Percentiles rank a stretch among this genome's conserved stretches.
Conservation (phyloP, 805 yeast species). For the Metschnikowia kofuensis region DNA sequence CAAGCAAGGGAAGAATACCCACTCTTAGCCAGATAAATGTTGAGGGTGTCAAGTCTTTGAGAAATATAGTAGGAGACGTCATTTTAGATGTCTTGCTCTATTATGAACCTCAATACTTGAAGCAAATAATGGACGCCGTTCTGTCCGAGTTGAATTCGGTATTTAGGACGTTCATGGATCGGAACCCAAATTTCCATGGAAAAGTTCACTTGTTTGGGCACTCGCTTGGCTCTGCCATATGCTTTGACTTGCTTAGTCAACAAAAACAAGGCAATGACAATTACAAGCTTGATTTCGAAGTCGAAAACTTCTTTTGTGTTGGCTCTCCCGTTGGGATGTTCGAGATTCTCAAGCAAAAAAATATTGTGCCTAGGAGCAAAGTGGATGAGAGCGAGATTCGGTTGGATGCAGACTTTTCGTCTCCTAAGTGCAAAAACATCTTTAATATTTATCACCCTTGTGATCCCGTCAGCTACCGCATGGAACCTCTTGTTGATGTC, state of each 20-base stretch:
- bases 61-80: conserved; percentile 83
- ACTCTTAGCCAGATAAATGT: conserved; percentile 69
- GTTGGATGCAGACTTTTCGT: conserved; percentile 20
- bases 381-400: conserved; percentile 13
- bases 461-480: conserved; percentile 86
- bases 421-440: conserved; percentile 61
- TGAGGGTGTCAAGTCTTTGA: conserved; percentile 70
- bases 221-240: conserved; percentile 85
- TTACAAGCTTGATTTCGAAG: conserved; percentile 57
- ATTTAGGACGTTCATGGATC: conserved; percentile 53
- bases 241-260: conserved; percentile 66
- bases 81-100: conserved; percentile 78
- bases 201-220: conserved; percentile 84
- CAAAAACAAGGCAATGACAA: conserved; percentile 37
- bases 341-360: conserved; percentile 64
- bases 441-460: conserved; percentile 87
- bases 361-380: conserved; percentile 45
- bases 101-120: conserved; percentile 63
- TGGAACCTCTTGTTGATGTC: conserved; percentile 75
- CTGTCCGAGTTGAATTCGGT: conserved; percentile 60
- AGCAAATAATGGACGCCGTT: conserved; percentile 62
- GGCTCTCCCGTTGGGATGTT: conserved; percentile 93
- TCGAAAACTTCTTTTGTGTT: conserved; percentile 70
- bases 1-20: conserved; percentile 50
- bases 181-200: conserved; percentile 75